A percentile compares a stretch with the other conserved stretches of the same genome.
phyloP scores from a whole-genome alignment of 306 rosid genomes.

The Cyclanthera cordifolia region DNA sequence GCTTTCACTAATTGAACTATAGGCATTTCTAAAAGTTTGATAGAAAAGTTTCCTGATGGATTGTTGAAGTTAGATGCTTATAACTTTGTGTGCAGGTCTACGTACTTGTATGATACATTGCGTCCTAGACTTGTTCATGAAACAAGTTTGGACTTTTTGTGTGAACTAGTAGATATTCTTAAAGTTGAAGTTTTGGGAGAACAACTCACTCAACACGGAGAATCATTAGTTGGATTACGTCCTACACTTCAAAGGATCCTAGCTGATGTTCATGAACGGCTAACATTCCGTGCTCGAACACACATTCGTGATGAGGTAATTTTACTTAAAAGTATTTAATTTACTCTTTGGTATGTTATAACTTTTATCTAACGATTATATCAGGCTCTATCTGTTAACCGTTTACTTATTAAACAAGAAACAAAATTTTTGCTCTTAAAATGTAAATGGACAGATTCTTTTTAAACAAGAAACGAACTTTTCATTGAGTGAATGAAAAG shows the following conservation, averaged over 20 bases:
- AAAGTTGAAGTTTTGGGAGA: slow-evolving; percentile 89
- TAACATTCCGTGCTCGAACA: slow-evolving; percentile 94
- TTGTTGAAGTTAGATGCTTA: slow-evolving; percentile 11
- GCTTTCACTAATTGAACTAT: no score
- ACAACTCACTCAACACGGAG: slow-evolving; percentile 57
- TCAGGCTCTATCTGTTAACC: background rate
- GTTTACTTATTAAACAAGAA: no score
- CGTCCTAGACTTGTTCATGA: slow-evolving; percentile 94
- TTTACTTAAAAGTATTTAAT: slow-evolving; percentile 8
- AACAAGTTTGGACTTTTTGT: slow-evolving; percentile 79
- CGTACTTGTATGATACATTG: slow-evolving; percentile 76
- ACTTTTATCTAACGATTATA: background rate
- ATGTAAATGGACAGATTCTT: no score
- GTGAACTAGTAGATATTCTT: slow-evolving; percentile 93
- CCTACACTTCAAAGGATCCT: slow-evolving; percentile 90
- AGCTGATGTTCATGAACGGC: slow-evolving; percentile 91
- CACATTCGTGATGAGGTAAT: slow-evolving; percentile 86
- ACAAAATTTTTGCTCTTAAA: no score
- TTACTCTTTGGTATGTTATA: background rate
- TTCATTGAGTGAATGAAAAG: no score
- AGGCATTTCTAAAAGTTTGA: no score
- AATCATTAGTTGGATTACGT: slow-evolving; percentile 71
- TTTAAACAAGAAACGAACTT: no score
- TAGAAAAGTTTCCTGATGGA: no score
- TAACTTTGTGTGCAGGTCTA: slow-evolving; percentile 53